Evolutionary conservation across 2,329 filamentous ascomycete species (phyloP).

Genomic region (Pseudocercospora vitis): DNA sequence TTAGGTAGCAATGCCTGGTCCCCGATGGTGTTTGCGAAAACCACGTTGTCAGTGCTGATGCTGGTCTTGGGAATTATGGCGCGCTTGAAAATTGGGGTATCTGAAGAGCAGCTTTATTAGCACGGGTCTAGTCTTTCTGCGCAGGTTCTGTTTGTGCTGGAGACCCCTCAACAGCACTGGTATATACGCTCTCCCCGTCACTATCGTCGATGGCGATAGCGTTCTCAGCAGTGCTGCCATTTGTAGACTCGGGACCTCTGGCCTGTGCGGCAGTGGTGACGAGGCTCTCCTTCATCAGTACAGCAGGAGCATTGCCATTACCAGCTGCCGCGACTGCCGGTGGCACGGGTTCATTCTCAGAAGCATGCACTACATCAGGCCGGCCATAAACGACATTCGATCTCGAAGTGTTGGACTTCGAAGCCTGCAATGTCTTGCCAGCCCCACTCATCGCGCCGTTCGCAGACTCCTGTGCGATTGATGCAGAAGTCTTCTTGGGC

Average conservation of each 20-base stretch:
- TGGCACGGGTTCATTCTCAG: neutral
- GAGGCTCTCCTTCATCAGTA: slow-evolving; percentile 26
- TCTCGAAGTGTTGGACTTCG: neutral
- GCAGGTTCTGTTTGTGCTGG: neutral
- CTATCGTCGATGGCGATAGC: slow-evolving; percentile 12
- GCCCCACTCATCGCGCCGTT: neutral
- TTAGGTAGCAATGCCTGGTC: neutral
- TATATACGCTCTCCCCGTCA: slow-evolving; percentile 9
- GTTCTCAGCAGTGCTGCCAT: slow-evolving; percentile 1
- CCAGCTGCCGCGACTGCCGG: neutral
- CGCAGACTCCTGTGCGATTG: slow-evolving; percentile 16
- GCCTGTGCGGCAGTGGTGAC: neutral
- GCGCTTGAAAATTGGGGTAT: slow-evolving; percentile 24
- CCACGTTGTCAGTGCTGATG: slow-evolving; percentile 5
- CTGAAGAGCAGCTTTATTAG: slow-evolving; percentile 12
- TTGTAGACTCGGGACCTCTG: neutral
- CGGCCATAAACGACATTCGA: neutral
- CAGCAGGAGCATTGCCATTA: slow-evolving; percentile 25
- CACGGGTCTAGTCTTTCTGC: neutral
- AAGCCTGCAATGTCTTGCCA: neutral
- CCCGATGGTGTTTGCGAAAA: neutral
- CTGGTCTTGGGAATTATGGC: slow-evolving; percentile 17
- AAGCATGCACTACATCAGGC: neutral
- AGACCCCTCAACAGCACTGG: neutral
- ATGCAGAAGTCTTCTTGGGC: slow-evolving; percentile 16